A percentile compares a stretch with the other conserved stretches of the same genome.
Conservation (phyloP, 2,329 filamentous ascomycete genomes). For the Xylaria sp. region DNA sequence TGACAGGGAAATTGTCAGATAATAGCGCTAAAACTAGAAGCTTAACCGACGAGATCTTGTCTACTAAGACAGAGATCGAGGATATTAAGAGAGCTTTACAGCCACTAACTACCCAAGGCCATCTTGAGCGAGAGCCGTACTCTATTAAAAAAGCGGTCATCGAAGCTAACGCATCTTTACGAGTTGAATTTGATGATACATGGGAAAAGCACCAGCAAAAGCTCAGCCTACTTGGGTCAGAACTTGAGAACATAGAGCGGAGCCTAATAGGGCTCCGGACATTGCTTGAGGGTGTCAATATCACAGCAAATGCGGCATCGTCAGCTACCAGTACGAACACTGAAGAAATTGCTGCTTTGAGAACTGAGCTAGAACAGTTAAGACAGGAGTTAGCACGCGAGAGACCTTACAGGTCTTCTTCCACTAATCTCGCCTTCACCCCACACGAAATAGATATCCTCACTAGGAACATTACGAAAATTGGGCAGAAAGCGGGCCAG, state of each 20-base stretch:
- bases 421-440: slow-evolving; percentile 41
- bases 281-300: slow-evolving; percentile 41
- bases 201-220: slow-evolving; percentile 26
- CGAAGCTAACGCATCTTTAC: slow-evolving; percentile 44
- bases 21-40: slow-evolving; percentile 18
- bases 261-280: slow-evolving; percentile 26
- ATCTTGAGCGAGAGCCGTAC: slow-evolving; percentile 31
- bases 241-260: slow-evolving; percentile 21
- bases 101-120: slow-evolving; percentile 15
- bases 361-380: slow-evolving; percentile 51
- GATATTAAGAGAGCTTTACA: slow-evolving; percentile 35
- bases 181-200: slow-evolving; percentile 23
- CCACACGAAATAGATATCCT: slow-evolving; percentile 55
- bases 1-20: slow-evolving; percentile 45
- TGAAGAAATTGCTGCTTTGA: slow-evolving; percentile 50
- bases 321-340: slow-evolving; percentile 45
- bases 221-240: slow-evolving; percentile 25
- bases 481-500: slow-evolving; percentile 53
- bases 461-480: slow-evolving; percentile 53
- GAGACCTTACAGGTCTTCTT: slow-evolving; percentile 35
- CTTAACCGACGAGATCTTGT: slow-evolving; percentile 45
- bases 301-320: slow-evolving; percentile 42
- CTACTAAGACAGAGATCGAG: slow-evolving; percentile 45
- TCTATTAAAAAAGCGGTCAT: slow-evolving; percentile 39
- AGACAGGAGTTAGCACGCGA: slow-evolving; percentile 47